Evolutionary conservation across 2,329 filamentous ascomycete species (phyloP), one percentile per base, ranked within the genome.

Genomic region (Diaporthe sp.): DNA sequence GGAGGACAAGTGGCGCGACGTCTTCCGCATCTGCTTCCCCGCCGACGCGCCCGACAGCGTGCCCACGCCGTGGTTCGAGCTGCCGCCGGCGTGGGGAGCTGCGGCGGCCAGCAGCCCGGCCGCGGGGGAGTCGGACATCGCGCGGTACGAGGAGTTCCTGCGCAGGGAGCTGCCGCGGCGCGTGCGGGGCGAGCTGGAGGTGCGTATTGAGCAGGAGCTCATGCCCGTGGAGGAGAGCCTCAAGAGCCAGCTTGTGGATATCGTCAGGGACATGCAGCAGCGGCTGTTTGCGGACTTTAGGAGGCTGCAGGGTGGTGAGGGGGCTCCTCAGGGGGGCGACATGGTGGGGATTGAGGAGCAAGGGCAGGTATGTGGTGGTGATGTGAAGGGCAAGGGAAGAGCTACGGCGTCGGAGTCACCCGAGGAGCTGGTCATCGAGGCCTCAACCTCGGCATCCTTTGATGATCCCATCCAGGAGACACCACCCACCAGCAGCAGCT

Each of bases 11-110:
- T 77, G 77, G 77, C 25, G 72, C 1, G 73, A 77, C 9, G 67
- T 75, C 0, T 77, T 74, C 47, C 60, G 30, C 33, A 77, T 77
- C 10, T 76, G 76, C 40, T 77, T 77, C n/a, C 75, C 77, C 6
- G 70, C 74, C 3, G 75, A 76, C 25, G n/a, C 47, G 17, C 40
- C 55, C 12, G 33, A 70, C n/a, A 68, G 25, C 4, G 35, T 76
- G 30, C 77, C 77, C 35, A 75, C 60, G 38, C 74, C 77, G 7
- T 76, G 75, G 75, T 76, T 74, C n/a, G 74, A 74, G 17, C 73
- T 74, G 12, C 72, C 58, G 8, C 71, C 47, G 2, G 60, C 57
- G 8, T 45, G 42, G 13, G 22, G 61, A 1, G 58, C 72, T 50
- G 50, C 55, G 35, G 35, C 35, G n/a, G n/a, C n/a, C n/a, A n/a